phyloP scores from a whole-genome alignment of 768 basidiomycete species.

The Podaxis sp. region DNA sequence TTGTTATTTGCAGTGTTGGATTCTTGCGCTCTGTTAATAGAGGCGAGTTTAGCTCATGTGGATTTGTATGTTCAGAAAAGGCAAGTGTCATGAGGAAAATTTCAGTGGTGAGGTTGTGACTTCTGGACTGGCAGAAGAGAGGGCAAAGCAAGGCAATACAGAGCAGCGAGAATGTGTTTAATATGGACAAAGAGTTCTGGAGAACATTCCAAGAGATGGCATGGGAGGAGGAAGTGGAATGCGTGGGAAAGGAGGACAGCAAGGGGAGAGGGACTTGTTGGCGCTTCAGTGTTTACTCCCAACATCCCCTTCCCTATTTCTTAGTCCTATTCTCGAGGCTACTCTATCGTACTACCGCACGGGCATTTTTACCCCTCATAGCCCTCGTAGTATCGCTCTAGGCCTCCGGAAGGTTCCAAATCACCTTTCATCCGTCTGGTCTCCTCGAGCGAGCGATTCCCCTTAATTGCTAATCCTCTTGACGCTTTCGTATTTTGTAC shows the following conservation, averaged over 20 bases:
- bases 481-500: slow-evolving; percentile 21
- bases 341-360: slow-evolving; percentile 32
- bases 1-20: background rate
- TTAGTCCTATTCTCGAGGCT: slow-evolving; percentile 53
- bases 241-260: slow-evolving; percentile 34
- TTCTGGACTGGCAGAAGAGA: background rate
- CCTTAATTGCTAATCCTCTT: slow-evolving; percentile 27
- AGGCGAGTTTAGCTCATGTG: background rate
- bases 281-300: slow-evolving; percentile 28
- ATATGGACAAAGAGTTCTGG: slow-evolving; percentile 10
- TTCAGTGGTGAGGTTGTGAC: background rate
- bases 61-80: background rate
- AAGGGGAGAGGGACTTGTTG: slow-evolving; percentile 22
- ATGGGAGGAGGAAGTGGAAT: slow-evolving; percentile 20
- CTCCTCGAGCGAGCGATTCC: slow-evolving; percentile 28
- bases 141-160: background rate
- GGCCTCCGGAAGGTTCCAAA: background rate
- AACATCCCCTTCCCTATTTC: slow-evolving; percentile 44
- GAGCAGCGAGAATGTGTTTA: background rate
- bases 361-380: slow-evolving; percentile 37
- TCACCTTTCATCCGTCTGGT: background rate
- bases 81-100: slow-evolving; percentile 2
- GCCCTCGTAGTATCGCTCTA: slow-evolving; percentile 24
- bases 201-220: slow-evolving; percentile 24
- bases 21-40: background rate